Percentiles rank a stretch among this genome's conserved stretches.
These are phyloP conservation scores for Scutellospora calospora DNA, from an alignment of 371 early-diverging fungal species.

Conservation along the genomic window DNA sequence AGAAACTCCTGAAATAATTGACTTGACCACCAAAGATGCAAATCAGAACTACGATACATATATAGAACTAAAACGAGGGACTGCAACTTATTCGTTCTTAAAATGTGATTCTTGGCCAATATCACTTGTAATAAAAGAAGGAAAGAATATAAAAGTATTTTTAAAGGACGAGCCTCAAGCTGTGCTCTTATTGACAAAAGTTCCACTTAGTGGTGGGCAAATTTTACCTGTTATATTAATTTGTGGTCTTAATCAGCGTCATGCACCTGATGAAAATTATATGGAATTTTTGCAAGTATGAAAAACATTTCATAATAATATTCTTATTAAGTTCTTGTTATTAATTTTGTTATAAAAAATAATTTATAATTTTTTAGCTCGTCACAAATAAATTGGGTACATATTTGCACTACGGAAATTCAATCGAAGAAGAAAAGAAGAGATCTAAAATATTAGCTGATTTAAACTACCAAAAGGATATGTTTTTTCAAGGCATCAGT, in stretches of 20 bases:
- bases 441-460: slow-evolving; percentile 51
- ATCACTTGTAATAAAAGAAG: slow-evolving; percentile 46
- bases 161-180: slow-evolving; percentile 51
- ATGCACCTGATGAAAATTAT: slow-evolving; percentile 51
- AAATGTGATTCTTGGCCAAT: slow-evolving; percentile 47
- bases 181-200: slow-evolving; percentile 47
- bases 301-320: too few species aligned
- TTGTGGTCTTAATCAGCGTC: slow-evolving; percentile 50
- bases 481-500: slow-evolving; percentile 55
- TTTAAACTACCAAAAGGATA: slow-evolving; percentile 55
- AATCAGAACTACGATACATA: too few species aligned
- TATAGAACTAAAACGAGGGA: too few species aligned
- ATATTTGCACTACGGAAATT: slow-evolving; percentile 47
- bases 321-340: too few species aligned
- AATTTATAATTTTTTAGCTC: not conserved
- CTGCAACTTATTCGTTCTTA: too few species aligned
- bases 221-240: slow-evolving; percentile 50
- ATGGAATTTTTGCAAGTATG: slow-evolving; percentile 48
- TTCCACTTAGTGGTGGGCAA: slow-evolving; percentile 45
- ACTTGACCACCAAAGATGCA: too few species aligned
- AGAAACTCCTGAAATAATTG: too few species aligned
- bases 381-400: slow-evolving; percentile 46
- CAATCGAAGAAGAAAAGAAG: slow-evolving; percentile 55
- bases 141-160: slow-evolving; percentile 46
- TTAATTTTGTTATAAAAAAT: too few species aligned